These are phyloP conservation scores for Coemansia sp. DNA, from an alignment of 192 early-diverging fungal species.

Conservation along the genomic window DNA sequence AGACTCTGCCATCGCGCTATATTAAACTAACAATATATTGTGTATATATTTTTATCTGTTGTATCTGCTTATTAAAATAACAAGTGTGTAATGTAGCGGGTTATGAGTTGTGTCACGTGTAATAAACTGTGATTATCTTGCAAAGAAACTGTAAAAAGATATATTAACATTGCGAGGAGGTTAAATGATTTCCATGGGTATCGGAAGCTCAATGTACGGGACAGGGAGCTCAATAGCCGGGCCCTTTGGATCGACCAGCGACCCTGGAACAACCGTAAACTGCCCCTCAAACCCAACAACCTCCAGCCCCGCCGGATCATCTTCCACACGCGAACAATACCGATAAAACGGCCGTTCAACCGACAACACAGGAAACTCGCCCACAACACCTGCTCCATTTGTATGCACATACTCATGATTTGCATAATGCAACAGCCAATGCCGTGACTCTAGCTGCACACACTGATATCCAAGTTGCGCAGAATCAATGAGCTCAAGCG, in stretches of 20 bases:
- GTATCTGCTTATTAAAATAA: no score
- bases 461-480: slow-evolving; percentile 20
- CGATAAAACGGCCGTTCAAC: slow-evolving; percentile 22
- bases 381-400: slow-evolving; percentile 32
- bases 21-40: not conserved
- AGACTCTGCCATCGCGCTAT: not conserved
- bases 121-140: no score
- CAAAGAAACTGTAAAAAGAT: no score
- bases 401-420: slow-evolving; percentile 20
- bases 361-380: slow-evolving; percentile 34
- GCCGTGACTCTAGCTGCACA: slow-evolving; percentile 34
- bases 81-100: no score
- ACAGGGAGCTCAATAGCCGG: slow-evolving; percentile 26
- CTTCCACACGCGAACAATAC: slow-evolving; percentile 44
- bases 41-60: no score
- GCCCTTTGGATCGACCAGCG: slow-evolving; percentile 34
- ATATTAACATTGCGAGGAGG: not conserved
- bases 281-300: slow-evolving; percentile 35
- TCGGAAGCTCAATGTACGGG: slow-evolving; percentile 34
- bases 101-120: no score
- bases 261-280: slow-evolving; percentile 46
- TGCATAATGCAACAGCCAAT: slow-evolving; percentile 31
- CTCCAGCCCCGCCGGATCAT: slow-evolving; percentile 23
- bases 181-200: slow-evolving; percentile 34
- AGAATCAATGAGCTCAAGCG: slow-evolving; percentile 32